Conservation (phyloP, 768 basidiomycete species). For the Hygrocybe punicea region DNA sequence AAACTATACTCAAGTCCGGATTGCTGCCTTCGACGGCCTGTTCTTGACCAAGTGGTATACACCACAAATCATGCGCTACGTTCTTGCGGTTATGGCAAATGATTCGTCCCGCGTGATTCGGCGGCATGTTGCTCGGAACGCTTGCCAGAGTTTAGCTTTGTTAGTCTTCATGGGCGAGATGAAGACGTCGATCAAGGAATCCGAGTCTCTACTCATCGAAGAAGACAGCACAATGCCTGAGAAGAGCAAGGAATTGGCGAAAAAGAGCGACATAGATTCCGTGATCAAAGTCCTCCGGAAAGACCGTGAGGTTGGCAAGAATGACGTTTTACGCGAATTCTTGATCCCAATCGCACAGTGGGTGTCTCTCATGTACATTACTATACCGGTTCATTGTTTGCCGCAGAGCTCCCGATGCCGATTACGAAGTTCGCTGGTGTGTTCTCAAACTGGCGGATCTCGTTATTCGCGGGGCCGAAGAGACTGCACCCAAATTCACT, state of each 20-base stretch:
- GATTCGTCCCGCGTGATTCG: conserved; percentile 82
- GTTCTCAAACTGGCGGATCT: conserved; percentile 89
- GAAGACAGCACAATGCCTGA: conserved; percentile 76
- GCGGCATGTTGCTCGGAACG: conserved; percentile 81
- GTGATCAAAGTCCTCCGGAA: conserved; percentile 87
- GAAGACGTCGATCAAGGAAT: conserved; percentile 68
- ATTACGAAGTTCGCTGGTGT: conserved; percentile 88
- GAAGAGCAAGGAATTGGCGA: conserved; percentile 61
- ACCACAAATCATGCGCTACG: conserved; percentile 79
- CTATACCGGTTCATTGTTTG: background rate
- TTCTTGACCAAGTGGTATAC: conserved; percentile 88
- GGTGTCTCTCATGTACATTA: conserved; percentile 23
- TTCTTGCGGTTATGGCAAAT: conserved; percentile 80
- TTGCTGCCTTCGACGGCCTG: conserved; percentile 91
- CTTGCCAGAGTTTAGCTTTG: conserved; percentile 83
- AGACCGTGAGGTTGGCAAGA: conserved; percentile 79
- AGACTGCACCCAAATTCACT: conserved; percentile 81
- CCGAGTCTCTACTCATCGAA: conserved; percentile 77
- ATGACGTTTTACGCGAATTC: conserved; percentile 73
- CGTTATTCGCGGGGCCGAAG: conserved; percentile 76
- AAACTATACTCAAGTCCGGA: conserved; percentile 86
- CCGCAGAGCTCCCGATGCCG: conserved; percentile 65
- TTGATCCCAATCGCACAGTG: conserved; percentile 82
- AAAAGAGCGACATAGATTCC: conserved; percentile 77
- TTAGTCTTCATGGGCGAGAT: conserved; percentile 89